These are phyloP conservation scores for Diplodia corticola DNA, from an alignment of 2,329 filamentous ascomycete genomes.

Conservation along the genomic window DNA sequence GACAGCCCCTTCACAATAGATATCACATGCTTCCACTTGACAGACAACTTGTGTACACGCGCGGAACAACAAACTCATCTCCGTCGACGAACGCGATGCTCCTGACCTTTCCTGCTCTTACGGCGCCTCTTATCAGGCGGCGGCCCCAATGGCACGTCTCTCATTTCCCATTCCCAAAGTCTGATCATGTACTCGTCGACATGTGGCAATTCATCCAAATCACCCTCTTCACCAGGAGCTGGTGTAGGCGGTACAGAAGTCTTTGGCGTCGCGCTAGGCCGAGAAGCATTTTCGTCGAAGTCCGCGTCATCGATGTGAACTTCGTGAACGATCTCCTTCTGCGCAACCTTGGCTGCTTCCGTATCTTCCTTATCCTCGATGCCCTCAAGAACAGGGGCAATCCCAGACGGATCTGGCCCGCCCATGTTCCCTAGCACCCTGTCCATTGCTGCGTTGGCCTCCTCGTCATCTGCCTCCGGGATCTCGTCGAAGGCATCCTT, in stretches of 20 bases:
- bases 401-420: constrained; percentile 56
- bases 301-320: constrained; percentile 47
- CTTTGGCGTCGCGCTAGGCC: constrained; percentile 28
- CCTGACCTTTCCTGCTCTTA: constrained; percentile 16
- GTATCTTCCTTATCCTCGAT: constrained; percentile 94
- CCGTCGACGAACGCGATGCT: constrained; percentile 21
- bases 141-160: constrained; percentile 18
- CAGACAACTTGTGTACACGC: background rate
- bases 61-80: background rate
- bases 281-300: constrained; percentile 36
- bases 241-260: constrained; percentile 22
- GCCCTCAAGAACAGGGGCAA: constrained; percentile 75
- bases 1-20: background rate
- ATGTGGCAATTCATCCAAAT: constrained; percentile 6
- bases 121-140: constrained; percentile 22
- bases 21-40: background rate
- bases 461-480: constrained; percentile 31
- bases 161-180: constrained; percentile 21
- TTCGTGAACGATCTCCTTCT: constrained; percentile 76
- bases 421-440: constrained; percentile 64
- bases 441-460: constrained; percentile 78
- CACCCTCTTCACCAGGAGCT: background rate
- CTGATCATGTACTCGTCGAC: constrained; percentile 23
- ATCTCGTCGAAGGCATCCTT: constrained; percentile 65
- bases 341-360: constrained; percentile 79